A percentile compares a stretch with the other conserved stretches of the same genome.
Evolutionary conservation across 768 basidiomycete genomes (phyloP).

Genomic region (Hemileccinum rubropunctum): DNA sequence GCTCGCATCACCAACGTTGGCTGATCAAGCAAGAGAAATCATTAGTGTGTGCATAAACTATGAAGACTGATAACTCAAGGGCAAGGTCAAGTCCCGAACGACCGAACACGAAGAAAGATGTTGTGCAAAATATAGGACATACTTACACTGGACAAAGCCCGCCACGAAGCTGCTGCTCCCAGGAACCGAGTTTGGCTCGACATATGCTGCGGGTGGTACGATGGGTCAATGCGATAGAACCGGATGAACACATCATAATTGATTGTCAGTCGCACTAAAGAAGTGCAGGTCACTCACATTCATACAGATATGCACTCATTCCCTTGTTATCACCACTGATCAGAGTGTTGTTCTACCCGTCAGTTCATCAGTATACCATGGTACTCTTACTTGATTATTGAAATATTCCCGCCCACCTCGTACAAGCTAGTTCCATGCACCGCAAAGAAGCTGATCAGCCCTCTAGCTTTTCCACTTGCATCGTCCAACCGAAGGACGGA

Average conservation of each 20-base stretch:
- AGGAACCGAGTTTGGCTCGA: slow-evolving; percentile 64
- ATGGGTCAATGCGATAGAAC: neutral
- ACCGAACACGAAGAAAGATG: neutral
- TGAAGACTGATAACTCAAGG: neutral
- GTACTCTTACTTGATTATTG: neutral
- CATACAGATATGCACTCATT: slow-evolving; percentile 80
- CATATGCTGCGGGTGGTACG: slow-evolving; percentile 41
- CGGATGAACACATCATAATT: neutral
- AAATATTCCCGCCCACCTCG: slow-evolving; percentile 39
- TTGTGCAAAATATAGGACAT: slow-evolving; percentile 19
- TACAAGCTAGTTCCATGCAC: slow-evolving; percentile 84
- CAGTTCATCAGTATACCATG: neutral
- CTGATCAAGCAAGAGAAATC: slow-evolving; percentile 31
- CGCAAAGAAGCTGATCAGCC: slow-evolving; percentile 71
- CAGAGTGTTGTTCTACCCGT: slow-evolving; percentile 70
- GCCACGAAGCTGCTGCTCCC: slow-evolving; percentile 71
- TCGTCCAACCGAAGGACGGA: slow-evolving; percentile 67
- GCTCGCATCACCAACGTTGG: slow-evolving; percentile 79
- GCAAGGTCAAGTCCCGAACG: neutral
- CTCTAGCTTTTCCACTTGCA: slow-evolving; percentile 51
- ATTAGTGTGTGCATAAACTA: neutral
- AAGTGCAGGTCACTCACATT: slow-evolving; percentile 43
- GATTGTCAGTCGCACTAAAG: neutral
- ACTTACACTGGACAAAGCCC: slow-evolving; percentile 76
- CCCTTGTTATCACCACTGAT: slow-evolving; percentile 83